These are phyloP conservation scores for Trichosporon coremiiforme DNA, from an alignment of 1,284 basidiomycete genomes.

Conservation along the genomic window DNA sequence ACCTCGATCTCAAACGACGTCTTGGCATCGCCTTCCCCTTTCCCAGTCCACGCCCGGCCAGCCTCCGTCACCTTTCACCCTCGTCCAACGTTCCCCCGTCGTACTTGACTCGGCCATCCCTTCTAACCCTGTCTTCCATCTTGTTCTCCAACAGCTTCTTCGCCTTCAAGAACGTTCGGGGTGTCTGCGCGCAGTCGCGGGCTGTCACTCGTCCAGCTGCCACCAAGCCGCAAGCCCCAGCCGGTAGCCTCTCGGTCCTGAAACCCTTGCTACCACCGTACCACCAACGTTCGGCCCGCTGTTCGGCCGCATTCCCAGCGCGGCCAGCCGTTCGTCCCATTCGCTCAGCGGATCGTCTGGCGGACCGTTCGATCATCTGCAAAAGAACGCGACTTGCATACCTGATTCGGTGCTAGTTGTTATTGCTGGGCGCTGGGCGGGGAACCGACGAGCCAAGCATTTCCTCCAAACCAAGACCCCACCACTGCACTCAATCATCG, in stretches of 20 bases:
- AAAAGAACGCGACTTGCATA: not conserved
- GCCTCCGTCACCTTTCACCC: not conserved
- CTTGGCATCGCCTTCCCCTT: not conserved
- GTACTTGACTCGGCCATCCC: slow-evolving; percentile 2
- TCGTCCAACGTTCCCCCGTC: not conserved
- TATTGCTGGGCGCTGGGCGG: not conserved
- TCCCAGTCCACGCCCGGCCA: not conserved
- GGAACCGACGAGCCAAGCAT: not conserved
- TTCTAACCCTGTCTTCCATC: not conserved
- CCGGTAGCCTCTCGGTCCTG: not conserved
- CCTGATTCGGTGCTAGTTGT: not conserved
- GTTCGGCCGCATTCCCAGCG: not conserved
- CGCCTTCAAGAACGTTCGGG: not conserved
- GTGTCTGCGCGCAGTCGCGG: not conserved
- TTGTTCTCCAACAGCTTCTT: not conserved
- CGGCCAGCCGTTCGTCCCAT: not conserved
- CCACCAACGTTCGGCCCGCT: not conserved
- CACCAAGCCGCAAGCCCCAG: slow-evolving; percentile 1
- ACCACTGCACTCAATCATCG: not conserved
- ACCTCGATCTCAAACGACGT: not conserved
- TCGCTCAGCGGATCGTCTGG: not conserved
- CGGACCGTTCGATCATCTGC: not conserved
- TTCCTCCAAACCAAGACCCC: not conserved
- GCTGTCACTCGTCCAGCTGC: slow-evolving; percentile 10
- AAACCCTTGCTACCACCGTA: not conserved